Conservation (phyloP, 2,329 filamentous ascomycete genomes). For the Penicillium sp. region DNA sequence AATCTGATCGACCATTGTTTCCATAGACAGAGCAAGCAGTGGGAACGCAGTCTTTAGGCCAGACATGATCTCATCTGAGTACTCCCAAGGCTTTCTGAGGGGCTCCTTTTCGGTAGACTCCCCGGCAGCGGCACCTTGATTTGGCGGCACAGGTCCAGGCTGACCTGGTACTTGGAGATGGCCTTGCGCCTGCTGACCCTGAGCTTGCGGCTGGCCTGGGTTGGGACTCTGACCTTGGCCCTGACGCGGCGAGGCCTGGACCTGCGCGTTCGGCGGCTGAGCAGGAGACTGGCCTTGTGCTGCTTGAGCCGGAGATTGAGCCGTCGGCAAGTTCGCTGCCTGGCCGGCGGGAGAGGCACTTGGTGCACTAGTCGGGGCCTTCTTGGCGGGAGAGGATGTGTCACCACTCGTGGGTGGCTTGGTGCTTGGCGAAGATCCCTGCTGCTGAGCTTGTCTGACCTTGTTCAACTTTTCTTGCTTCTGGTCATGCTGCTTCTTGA, state of each 20-base stretch:
- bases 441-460: constrained; percentile 65
- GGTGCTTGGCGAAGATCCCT: constrained; percentile 43
- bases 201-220: constrained; percentile 39
- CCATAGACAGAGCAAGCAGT: constrained; percentile 93
- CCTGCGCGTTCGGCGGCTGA: constrained; percentile 23
- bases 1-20: constrained; percentile 99
- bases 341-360: constrained; percentile 36
- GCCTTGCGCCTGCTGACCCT: constrained; percentile 29
- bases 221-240: constrained; percentile 27
- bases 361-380: constrained; percentile 53
- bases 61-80: constrained; percentile 93
- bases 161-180: constrained; percentile 41
- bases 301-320: constrained; percentile 31
- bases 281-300: constrained; percentile 21
- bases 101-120: constrained; percentile 51
- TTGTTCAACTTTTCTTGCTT: constrained; percentile 65
- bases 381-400: constrained; percentile 48
- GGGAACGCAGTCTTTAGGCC: constrained; percentile 97
- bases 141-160: constrained; percentile 34
- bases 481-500: constrained; percentile 82
- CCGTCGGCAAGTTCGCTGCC: constrained; percentile 33
- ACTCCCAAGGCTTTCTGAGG: constrained; percentile 87
- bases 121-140: constrained; percentile 19
- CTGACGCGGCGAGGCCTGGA: constrained; percentile 31
- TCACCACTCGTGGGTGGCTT: constrained; percentile 51